Percentiles rank a stretch among this genome's conserved stretches.
Conservation (phyloP, 1,284 basidiomycete species). For the Somion occarium region DNA sequence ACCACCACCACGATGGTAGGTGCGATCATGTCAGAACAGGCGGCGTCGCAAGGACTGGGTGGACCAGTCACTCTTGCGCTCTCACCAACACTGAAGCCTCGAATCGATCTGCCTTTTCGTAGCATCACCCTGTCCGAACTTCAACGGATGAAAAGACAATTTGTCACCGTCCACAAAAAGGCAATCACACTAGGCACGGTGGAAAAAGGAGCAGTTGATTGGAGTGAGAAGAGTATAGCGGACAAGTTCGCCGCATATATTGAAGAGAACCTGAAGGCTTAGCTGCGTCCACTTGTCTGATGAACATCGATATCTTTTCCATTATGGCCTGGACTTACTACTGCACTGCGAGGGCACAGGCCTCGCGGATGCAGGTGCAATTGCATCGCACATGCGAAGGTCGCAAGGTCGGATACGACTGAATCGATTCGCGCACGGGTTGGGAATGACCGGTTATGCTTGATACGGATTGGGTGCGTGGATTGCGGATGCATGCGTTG, state of each 20-base stretch:
- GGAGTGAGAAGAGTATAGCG: conserved; percentile 71
- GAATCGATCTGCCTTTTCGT: conserved; percentile 60
- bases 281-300: conserved; percentile 11
- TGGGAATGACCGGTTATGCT: no score
- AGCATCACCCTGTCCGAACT: conserved; percentile 78
- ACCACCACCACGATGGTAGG: conserved; percentile 65
- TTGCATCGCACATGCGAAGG: no score
- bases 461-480: no score
- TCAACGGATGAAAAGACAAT: conserved; percentile 84
- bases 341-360: neutral
- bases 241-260: conserved; percentile 76
- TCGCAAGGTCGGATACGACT: no score
- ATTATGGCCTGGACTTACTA: neutral
- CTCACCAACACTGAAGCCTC: conserved; percentile 33
- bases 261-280: conserved; percentile 62
- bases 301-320: neutral
- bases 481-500: no score
- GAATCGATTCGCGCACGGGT: no score
- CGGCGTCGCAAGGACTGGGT: conserved; percentile 38
- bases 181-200: conserved; percentile 83
- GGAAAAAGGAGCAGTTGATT: conserved; percentile 72
- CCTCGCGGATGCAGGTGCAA: neutral
- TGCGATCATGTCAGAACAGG: conserved; percentile 61
- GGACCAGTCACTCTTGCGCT: conserved; percentile 50
- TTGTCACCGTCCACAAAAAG: conserved; percentile 82